phyloP scores from a whole-genome alignment of 805 yeast genomes.

The Huiozyma naganishii region DNA sequence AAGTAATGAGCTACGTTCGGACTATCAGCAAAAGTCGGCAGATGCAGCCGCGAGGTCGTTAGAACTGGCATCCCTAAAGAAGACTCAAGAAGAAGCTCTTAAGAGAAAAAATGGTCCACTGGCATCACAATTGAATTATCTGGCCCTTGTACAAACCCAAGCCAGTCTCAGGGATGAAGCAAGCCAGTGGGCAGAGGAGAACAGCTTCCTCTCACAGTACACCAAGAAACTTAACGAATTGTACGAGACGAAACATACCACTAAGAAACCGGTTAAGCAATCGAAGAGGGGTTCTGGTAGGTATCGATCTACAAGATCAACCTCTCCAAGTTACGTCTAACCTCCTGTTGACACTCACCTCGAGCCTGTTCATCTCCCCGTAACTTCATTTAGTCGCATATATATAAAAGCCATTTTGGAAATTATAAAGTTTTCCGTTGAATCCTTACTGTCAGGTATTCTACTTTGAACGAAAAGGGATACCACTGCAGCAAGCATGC shows the following conservation, averaged over 20 bases:
- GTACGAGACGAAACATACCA: background rate
- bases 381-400: background rate
- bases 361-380: background rate
- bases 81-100: slow-evolving; percentile 21
- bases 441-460: too few species aligned
- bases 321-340: slow-evolving; percentile 7
- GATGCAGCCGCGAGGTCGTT: slow-evolving; percentile 37
- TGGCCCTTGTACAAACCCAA: slow-evolving; percentile 6
- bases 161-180: slow-evolving; percentile 7
- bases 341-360: too few species aligned
- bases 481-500: too few species aligned
- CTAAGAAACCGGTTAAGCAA: too few species aligned
- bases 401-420: background rate
- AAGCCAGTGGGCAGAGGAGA: slow-evolving; percentile 7
- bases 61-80: slow-evolving; percentile 18
- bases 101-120: slow-evolving; percentile 27
- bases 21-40: slow-evolving; percentile 38
- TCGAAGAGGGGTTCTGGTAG: slow-evolving; percentile 1
- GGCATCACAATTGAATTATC: slow-evolving; percentile 22
- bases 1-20: slow-evolving; percentile 25
- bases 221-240: slow-evolving; percentile 11
- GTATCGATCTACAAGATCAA: slow-evolving; percentile 16
- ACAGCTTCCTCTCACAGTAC: slow-evolving; percentile 14
- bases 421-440: too few species aligned
- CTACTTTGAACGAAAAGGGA: too few species aligned